phyloP scores from a whole-genome alignment of 2,329 filamentous ascomycete species.

The Fusarium clavum region DNA sequence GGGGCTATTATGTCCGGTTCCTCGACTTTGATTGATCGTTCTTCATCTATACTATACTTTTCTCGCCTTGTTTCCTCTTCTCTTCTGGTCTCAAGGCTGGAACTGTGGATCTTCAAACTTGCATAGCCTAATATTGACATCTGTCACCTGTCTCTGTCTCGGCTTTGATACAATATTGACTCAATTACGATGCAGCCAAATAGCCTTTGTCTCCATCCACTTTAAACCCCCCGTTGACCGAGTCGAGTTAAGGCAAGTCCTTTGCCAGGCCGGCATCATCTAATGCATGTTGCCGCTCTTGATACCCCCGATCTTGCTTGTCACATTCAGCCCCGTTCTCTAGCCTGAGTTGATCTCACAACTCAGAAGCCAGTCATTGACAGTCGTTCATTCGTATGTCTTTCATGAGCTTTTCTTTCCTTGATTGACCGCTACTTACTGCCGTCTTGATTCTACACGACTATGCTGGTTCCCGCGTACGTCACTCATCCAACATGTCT shows the following conservation, averaged over 20 bases:
- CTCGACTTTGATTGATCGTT: neutral
- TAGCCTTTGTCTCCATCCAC: slow-evolving; percentile 1
- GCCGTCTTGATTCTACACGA: slow-evolving; percentile 18
- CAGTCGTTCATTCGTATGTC: neutral
- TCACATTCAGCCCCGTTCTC: slow-evolving; percentile 18
- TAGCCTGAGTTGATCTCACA: slow-evolving; percentile 11
- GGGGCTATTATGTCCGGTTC: neutral
- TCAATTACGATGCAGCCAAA: slow-evolving; percentile 6
- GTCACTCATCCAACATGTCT: slow-evolving; percentile 33
- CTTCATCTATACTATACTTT: neutral
- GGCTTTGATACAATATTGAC: slow-evolving; percentile 1
- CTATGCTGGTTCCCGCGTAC: slow-evolving; percentile 20
- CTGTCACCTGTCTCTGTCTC: neutral
- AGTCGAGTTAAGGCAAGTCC: neutral
- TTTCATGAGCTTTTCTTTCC: slow-evolving; percentile 19
- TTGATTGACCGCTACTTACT: slow-evolving; percentile 37
- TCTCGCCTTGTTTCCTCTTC: slow-evolving; percentile 3
- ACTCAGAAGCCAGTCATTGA: slow-evolving; percentile 3
- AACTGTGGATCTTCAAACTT: slow-evolving; percentile 17
- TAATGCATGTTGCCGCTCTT: slow-evolving; percentile 5
- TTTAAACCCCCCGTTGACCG: neutral
- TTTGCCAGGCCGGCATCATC: slow-evolving; percentile 7
- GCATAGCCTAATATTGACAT: slow-evolving; percentile 1
- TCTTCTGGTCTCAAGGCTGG: neutral
- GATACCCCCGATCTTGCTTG: neutral